These are phyloP conservation scores for Entomortierella lignicola DNA, from an alignment of 192 early-diverging fungal genomes.

Conservation along the genomic window DNA sequence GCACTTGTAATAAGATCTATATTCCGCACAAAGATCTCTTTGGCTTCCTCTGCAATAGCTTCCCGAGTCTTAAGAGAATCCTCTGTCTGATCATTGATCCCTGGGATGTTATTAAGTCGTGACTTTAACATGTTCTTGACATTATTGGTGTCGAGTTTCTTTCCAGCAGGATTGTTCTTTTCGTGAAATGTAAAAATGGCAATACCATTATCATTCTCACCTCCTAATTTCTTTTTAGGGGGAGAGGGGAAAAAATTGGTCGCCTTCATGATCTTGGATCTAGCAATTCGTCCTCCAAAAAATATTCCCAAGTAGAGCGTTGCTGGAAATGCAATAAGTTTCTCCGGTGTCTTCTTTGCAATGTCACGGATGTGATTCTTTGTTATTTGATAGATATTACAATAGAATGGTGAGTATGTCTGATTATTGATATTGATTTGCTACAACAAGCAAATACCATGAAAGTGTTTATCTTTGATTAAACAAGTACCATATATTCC, in stretches of 20 bases:
- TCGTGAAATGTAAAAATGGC: conserved; percentile 46
- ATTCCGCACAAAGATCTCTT: conserved; percentile 44
- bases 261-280: conserved; percentile 35
- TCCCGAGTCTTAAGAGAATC: not conserved
- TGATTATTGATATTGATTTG: not conserved
- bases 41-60: conserved; percentile 30
- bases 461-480: too few relatives aligned
- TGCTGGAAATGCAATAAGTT: conserved; percentile 41
- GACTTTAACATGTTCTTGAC: conserved; percentile 21
- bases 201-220: conserved; percentile 34
- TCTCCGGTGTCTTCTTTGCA: conserved; percentile 28
- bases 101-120: conserved; percentile 31
- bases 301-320: conserved; percentile 43
- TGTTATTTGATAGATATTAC: not conserved
- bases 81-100: conserved; percentile 1
- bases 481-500: conserved; percentile 25
- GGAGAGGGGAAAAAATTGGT: conserved; percentile 40
- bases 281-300: conserved; percentile 36
- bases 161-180: not conserved
- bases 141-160: conserved; percentile 32
- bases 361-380: conserved; percentile 50
- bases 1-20: conserved; percentile 32
- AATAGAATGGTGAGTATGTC: not conserved
- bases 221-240: conserved; percentile 29
- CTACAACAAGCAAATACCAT: too few relatives aligned